Evolutionary conservation across 306 rosid genomes (phyloP).

Genomic region (Rosa rugosa): DNA sequence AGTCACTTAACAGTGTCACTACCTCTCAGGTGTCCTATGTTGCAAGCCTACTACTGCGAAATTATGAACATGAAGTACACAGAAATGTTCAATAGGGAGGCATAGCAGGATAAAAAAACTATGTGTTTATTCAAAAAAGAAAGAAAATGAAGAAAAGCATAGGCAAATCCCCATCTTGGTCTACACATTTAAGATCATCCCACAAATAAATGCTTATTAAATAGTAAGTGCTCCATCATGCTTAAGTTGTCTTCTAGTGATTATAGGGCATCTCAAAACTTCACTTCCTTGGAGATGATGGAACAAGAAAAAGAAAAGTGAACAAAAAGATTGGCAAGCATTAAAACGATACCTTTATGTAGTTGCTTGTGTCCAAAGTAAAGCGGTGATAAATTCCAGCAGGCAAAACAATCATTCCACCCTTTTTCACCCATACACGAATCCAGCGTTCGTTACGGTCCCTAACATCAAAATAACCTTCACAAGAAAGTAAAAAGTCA

Average conservation of each 20-base stretch:
- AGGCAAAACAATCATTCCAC: conserved; percentile 94
- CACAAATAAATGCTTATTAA: background rate
- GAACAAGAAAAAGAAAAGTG: background rate
- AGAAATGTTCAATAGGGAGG: background rate
- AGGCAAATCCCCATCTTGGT: background rate
- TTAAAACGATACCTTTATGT: conserved; percentile 74
- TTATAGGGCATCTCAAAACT: background rate
- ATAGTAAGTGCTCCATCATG: background rate
- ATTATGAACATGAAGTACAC: background rate
- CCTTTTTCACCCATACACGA: conserved; percentile 91
- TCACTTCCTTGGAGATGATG: background rate
- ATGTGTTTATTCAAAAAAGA: background rate
- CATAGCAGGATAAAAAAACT: background rate
- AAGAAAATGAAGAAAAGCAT: background rate
- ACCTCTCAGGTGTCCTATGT: background rate
- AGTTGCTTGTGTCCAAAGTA: conserved; percentile 84
- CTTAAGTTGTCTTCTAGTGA: background rate
- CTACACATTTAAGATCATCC: background rate
- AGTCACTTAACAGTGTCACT: background rate
- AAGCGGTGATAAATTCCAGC: conserved; percentile 98
- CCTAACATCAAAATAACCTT: conserved; percentile 97
- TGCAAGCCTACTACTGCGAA: background rate
- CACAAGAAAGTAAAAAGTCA: conserved; percentile 22
- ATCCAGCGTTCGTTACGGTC: conserved; percentile 83
- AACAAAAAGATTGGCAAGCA: conserved; percentile 1